A percentile compares a stretch with the other conserved stretches of the same genome.
These are phyloP conservation scores for Suillus weaverae DNA, from an alignment of 768 basidiomycete genomes.

Conservation along the genomic window DNA sequence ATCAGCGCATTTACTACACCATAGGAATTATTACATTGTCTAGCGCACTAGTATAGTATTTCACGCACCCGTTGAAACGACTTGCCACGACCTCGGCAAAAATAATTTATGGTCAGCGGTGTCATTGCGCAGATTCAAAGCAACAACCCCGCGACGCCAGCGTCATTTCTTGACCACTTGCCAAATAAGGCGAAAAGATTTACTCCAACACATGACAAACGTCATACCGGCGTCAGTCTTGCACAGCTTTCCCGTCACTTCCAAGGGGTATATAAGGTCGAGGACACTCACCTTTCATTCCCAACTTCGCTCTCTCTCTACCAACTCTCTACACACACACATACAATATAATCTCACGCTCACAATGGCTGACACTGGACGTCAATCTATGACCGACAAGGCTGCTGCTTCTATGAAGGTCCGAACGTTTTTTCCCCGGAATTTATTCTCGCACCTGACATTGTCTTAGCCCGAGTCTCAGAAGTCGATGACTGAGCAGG, in stretches of 20 bases:
- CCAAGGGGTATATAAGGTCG: slow-evolving; percentile 11
- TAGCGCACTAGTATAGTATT: too few species aligned
- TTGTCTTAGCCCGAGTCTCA: slow-evolving; percentile 52
- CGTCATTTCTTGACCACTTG: neutral
- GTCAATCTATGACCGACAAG: slow-evolving; percentile 63
- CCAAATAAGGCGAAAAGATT: slow-evolving; percentile 5
- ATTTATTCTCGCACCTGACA: too few species aligned
- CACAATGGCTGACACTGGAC: slow-evolving; percentile 54
- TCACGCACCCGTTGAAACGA: too few species aligned
- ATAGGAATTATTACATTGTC: too few species aligned
- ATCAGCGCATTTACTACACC: too few species aligned
- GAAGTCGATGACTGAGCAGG: slow-evolving; percentile 54
- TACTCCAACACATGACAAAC: neutral
- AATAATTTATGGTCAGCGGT: too few species aligned
- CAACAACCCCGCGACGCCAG: too few species aligned
- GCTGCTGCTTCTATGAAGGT: slow-evolving; percentile 52
- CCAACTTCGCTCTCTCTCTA: neutral
- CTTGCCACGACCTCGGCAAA: too few species aligned
- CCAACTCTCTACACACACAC: neutral
- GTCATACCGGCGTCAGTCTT: slow-evolving; percentile 13
- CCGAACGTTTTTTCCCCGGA: neutral
- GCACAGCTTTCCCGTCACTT: neutral
- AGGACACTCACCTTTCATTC: neutral
- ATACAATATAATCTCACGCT: neutral
- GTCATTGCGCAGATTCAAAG: too few species aligned